Evolutionary conservation across 805 yeast species (phyloP).

Genomic region (Priceomyces castillae): DNA sequence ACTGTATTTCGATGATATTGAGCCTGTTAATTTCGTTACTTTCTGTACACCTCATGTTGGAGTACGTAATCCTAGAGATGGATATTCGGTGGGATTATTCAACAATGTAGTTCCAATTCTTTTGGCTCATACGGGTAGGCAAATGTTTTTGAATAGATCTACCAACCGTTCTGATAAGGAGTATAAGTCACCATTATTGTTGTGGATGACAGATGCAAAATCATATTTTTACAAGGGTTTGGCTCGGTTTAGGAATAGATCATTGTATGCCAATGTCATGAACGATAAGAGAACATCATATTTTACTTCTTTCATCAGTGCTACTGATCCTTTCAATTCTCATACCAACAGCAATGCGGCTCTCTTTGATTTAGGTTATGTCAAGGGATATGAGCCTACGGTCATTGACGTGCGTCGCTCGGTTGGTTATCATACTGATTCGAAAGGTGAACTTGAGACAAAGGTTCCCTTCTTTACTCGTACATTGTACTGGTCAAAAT

Average conservation of each 20-base stretch:
- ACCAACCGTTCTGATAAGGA: slow-evolving; percentile 5
- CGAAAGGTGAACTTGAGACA: slow-evolving; percentile 3
- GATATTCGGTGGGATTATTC: slow-evolving; percentile 51
- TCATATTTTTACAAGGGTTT: slow-evolving; percentile 62
- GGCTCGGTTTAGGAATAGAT: slow-evolving; percentile 46
- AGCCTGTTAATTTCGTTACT: slow-evolving; percentile 56
- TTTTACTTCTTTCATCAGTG: slow-evolving; percentile 76
- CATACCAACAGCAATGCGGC: slow-evolving; percentile 39
- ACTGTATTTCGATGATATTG: slow-evolving; percentile 50
- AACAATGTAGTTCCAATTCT: slow-evolving; percentile 63
- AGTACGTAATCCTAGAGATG: slow-evolving; percentile 51
- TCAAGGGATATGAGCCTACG: slow-evolving; percentile 54
- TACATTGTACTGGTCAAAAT: slow-evolving; percentile 44
- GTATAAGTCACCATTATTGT: slow-evolving; percentile 50
- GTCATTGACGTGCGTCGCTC: slow-evolving; percentile 44
- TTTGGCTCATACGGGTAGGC: slow-evolving; percentile 70
- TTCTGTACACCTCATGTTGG: slow-evolving; percentile 63
- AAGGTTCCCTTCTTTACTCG: slow-evolving; percentile 1
- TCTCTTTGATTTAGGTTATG: slow-evolving; percentile 41
- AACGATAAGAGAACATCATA: slow-evolving; percentile 81
- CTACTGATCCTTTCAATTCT: slow-evolving; percentile 59
- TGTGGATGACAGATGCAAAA: slow-evolving; percentile 60
- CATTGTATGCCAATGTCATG: slow-evolving; percentile 71
- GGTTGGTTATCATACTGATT: slow-evolving; percentile 7
- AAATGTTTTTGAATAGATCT: slow-evolving; percentile 54